Evolutionary conservation across 2,329 filamentous ascomycete species (phyloP), one percentile per base, ranked within the genome.

Genomic region (Pseudohalonectria lignicola): DNA sequence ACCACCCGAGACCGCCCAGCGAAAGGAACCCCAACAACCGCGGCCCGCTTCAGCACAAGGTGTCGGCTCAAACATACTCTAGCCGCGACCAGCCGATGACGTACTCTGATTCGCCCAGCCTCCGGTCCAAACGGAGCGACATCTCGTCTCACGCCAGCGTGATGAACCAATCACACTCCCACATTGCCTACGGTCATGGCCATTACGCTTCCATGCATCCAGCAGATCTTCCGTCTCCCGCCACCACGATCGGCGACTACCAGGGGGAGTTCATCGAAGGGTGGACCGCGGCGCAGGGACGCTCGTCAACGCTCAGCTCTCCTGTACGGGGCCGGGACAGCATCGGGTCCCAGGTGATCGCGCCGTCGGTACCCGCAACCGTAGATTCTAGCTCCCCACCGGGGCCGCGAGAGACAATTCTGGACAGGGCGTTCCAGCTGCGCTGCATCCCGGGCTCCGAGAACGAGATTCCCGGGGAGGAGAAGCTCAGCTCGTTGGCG

Each of bases 371-470:
- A 6, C 49, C 45, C 4, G 49, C 44, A 4, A 54, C 57, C 15
- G 49, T 64, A 8, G 59, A 66, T 30, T 65, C 67, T 2, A 65
- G 63, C 47, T 69, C 71, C 0, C 71, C 73, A 1, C 67, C 71
- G 2, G 58, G 55, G 1, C 71, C 71, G 2, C 66, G 76, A 13
- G 76, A 82, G 54, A 79, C 77, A 0, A 81, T 82, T 37, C 54
- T 81, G n/a, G 77, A 82, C 50, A 61, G 77, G 29, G 77, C 77
- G 0, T 81, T 82, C 47, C 74, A 78, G 47, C 56, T 81, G 56
- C 65, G 71, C 8, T 74, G 63, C 41, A 78, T 81, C 25, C 76
- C 76, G 13, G 76, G 76, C 5, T 72, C 71, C 3, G 74, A 76
- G 10, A 57, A 59, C 7, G 62, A 69, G 36, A 47, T 65, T 2